Evolutionary conservation across 2,329 filamentous ascomycete species (phyloP), one percentile per base, ranked within the genome.

Genomic region (Iodosphaeria phyllophila): DNA sequence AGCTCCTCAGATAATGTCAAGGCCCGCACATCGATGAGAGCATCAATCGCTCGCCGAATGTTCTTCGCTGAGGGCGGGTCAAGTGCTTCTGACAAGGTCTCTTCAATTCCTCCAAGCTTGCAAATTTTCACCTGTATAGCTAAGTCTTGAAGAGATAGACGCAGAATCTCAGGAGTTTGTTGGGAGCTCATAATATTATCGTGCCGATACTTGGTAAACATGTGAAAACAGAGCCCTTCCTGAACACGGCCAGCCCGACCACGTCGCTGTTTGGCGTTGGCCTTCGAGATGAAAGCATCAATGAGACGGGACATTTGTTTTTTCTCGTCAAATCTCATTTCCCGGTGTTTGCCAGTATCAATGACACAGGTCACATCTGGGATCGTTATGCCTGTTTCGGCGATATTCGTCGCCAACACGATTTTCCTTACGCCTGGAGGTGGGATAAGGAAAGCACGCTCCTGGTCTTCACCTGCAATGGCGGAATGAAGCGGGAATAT

Each of bases 111-210:
- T 8, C 89, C 89, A 21, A 98, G 66, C 42, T 91, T 92, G 58
- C 86, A 98, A 22, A 93, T 92, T 52, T 98, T 98, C 35, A 95
- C 84, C 6, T 89, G 73, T 44, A 98, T 84, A 5, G 92, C 83
- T 8, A 98, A 59, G 42, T 98, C 89, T 47, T 98, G 89, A 8
- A 98, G 57, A 0, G 89, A 93, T 4, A 98, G 58, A 1, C 89
- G 75, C 20, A 98, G 67, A 71, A 98, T 92, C 47, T 98, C 89
- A 0, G 89, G 91, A 0, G 82, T 92, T 52, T 95, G 89, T 42
- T 93, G 82, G 32, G 92, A 83, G 25, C 73, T 72, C 64, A 95
- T 82, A 38, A 76, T 46, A 29, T 69, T 68, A 43, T 95, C 84
- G 43, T 93, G 82, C 6, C 86, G 70, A 39, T 83, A 67, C 39